phyloP scores from a whole-genome alignment of 2,329 filamentous ascomycete genomes.

The Microcyclospora tardicrescens region DNA sequence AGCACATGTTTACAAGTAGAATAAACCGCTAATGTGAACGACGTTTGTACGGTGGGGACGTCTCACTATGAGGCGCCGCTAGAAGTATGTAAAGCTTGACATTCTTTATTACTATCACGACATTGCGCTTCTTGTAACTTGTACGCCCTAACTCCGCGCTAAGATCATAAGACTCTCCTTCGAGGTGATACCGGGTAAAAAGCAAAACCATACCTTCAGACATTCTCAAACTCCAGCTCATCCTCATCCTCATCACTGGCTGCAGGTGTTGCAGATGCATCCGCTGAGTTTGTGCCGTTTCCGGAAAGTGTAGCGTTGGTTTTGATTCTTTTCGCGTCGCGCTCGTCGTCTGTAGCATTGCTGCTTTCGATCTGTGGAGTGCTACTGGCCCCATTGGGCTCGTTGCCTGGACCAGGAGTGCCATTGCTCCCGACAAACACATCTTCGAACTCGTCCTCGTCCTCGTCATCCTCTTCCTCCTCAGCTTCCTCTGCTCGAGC shows the following conservation, averaged over 20 bases:
- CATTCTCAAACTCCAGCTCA: conserved; percentile 37
- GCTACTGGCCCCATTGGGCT: conserved; percentile 18
- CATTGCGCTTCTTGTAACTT: too few species aligned
- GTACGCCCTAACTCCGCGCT: too few species aligned
- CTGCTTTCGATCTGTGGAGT: conserved; percentile 17
- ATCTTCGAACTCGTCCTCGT: conserved; percentile 40
- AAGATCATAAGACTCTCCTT: too few species aligned
- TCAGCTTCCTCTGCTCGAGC: conserved; percentile 37
- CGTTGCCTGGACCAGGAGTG: conserved; percentile 5
- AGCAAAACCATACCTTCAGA: conserved; percentile 9
- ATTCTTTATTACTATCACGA: too few species aligned
- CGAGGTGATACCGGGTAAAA: too few species aligned
- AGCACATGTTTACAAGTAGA: too few species aligned
- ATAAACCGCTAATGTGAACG: too few species aligned
- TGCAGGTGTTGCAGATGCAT: conserved; percentile 22
- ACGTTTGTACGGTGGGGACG: too few species aligned
- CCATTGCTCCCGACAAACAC: conserved; percentile 33
- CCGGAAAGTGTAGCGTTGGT: conserved; percentile 36
- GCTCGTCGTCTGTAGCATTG: conserved; percentile 29
- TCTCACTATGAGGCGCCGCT: too few species aligned
- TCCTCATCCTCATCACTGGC: conserved; percentile 32
- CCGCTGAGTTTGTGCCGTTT: conserved; percentile 9
- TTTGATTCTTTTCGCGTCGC: conserved; percentile 48
- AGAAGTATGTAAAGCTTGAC: too few species aligned
- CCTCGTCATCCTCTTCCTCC: conserved; percentile 37